phyloP scores from a whole-genome alignment of 192 early-diverging fungal genomes.

The Entomortierella beljakovae region DNA sequence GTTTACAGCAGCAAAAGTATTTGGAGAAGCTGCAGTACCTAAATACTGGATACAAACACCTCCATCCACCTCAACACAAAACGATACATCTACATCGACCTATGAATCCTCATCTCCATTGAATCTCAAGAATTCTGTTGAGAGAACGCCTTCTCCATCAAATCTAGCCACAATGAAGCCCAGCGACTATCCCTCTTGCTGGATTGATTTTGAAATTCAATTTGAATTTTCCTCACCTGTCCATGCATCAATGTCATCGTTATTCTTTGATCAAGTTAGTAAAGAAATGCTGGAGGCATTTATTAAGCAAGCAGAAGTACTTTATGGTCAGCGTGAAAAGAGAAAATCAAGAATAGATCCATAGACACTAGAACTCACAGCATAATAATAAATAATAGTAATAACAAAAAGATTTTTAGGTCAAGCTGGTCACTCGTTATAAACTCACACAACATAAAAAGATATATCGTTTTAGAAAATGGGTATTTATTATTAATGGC shows the following conservation, averaged over 20 bases:
- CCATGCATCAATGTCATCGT: conserved; percentile 81
- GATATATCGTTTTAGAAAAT: too few relatives aligned
- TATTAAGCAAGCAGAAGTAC: conserved; percentile 44
- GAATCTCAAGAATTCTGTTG: neutral
- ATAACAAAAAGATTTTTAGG: too few relatives aligned
- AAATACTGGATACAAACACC: neutral
- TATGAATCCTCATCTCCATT: neutral
- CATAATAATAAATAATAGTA: too few relatives aligned
- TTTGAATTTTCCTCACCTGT: conserved; percentile 88
- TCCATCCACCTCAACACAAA: neutral
- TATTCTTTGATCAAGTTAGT: conserved; percentile 85
- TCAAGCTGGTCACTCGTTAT: too few relatives aligned
- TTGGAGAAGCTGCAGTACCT: conserved; percentile 35
- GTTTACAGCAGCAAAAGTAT: conserved; percentile 38
- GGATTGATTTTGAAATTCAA: conserved; percentile 78
- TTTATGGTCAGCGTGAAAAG: conserved; percentile 29
- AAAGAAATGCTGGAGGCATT: conserved; percentile 81
- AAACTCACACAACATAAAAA: too few relatives aligned
- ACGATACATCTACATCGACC: neutral
- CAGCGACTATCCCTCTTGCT: conserved; percentile 62
- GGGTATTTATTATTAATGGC: too few relatives aligned
- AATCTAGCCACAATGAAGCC: conserved; percentile 43
- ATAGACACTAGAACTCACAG: too few relatives aligned
- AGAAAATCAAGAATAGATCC: neutral
- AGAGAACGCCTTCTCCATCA: conserved; percentile 33